Evolutionary conservation across 164 flowering plant genomes (phyloP), one percentile per base, ranked within the genome.

Genomic region (Hamamelis virginiana): DNA sequence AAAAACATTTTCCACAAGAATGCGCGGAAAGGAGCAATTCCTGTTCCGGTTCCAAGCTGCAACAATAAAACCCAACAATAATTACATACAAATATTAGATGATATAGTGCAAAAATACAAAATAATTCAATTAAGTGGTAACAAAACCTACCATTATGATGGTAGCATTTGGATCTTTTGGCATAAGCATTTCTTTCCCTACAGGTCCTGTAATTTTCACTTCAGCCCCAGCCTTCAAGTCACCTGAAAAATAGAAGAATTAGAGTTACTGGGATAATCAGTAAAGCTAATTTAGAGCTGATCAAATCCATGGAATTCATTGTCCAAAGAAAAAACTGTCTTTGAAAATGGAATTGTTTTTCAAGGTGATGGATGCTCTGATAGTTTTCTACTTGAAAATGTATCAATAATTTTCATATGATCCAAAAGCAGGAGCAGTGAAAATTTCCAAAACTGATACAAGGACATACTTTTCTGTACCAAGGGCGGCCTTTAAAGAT

Each of bases 181-280:
- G 98, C 99, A 96, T 90, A 64, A 92, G 96, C 97, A 96, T 96
- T 82, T 92, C 99, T 81, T 92, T 96, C 70, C 99, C 99, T 48
- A 92, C 94, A 9, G 99, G 99, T 67, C 99, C 99, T 1, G 99
- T 96, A 1, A 96, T 71, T 73, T 79, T 86, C 44, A 90, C 98
- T 59, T 90, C 96, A 55, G 87, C 53, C 8, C 98, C 99, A 52
- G 99, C 95, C 72, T 89, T 92, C 89, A 96, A 82, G 81, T 92
- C 99, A 80, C 98, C 96, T 92, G 78, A 68, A 58, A 68, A 58
- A 65, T 15, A 5, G 15, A 62, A 43, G 26, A 64, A 28, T 56
- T 43, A 11, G 6, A 48, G 45, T 28, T n/a, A 19, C 8, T 13
- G 53, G 43, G 23, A 4, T 59, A 8, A 43, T 53, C 26, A 55